Evolutionary conservation across 768 basidiomycete species (phyloP).

Genomic region (Multifurca ochricompacta): DNA sequence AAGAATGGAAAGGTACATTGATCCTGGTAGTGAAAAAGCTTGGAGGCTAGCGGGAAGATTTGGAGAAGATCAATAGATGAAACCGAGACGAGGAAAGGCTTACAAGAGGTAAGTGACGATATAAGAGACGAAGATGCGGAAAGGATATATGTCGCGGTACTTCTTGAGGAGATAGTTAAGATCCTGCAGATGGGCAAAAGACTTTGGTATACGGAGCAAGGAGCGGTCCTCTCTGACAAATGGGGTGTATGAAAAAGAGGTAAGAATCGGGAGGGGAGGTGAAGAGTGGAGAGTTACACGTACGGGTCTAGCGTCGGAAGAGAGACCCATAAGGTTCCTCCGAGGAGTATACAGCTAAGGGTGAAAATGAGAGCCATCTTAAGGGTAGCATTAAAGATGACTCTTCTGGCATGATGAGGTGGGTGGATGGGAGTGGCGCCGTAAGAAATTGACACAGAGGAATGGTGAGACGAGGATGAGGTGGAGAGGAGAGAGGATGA

Average conservation of each 20-base stretch:
- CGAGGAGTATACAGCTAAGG: slow-evolving; percentile 60
- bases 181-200: slow-evolving; percentile 78
- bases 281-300: slow-evolving; percentile 27
- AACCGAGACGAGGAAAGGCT: slow-evolving; percentile 29
- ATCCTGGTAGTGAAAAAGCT: slow-evolving; percentile 93
- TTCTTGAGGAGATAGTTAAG: slow-evolving; percentile 85
- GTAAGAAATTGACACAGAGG: slow-evolving; percentile 31
- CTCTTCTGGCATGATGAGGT: slow-evolving; percentile 38
- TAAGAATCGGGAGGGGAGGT: slow-evolving; percentile 7
- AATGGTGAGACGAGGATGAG: slow-evolving; percentile 23
- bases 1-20: slow-evolving; percentile 96
- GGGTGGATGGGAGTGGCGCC: slow-evolving; percentile 26
- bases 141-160: slow-evolving; percentile 83
- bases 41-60: slow-evolving; percentile 58
- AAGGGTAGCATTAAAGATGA: slow-evolving; percentile 72
- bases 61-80: slow-evolving; percentile 8
- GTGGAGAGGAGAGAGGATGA: slow-evolving; percentile 23
- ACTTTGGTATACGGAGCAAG: slow-evolving; percentile 74
- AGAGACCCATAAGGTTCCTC: slow-evolving; percentile 70
- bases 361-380: slow-evolving; percentile 79
- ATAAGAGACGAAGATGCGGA: slow-evolving; percentile 80
- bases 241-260: no score
- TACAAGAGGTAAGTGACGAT: slow-evolving; percentile 89
- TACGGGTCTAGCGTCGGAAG: slow-evolving; percentile 74
- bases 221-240: slow-evolving; percentile 63